Evolutionary conservation across 176 grass and related monocot species (phyloP).

Genomic region (Canna indica): DNA sequence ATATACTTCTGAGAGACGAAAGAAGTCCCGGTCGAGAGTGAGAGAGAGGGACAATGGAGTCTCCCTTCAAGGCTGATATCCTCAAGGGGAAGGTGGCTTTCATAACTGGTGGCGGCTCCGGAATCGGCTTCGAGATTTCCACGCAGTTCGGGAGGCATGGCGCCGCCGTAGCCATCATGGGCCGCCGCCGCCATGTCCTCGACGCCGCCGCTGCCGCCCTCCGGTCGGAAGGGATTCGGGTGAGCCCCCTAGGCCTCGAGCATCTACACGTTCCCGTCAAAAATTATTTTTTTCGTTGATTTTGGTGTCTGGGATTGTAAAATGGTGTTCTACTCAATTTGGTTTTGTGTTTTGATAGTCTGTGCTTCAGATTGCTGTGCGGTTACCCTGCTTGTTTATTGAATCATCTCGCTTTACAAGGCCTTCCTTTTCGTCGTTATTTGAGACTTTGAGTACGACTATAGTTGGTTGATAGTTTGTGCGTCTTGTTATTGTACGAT

Average conservation of each 20-base stretch:
- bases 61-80: constrained; percentile 63
- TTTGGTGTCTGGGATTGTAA: neutral
- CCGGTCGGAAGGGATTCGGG: constrained; percentile 50
- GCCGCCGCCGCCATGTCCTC: constrained; percentile 70
- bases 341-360: no score
- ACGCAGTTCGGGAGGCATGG: constrained; percentile 70
- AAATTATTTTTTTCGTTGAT: neutral
- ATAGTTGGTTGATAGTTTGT: no score
- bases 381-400: no score
- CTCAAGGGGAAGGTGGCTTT: constrained; percentile 69
- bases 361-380: no score
- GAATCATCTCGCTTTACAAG: no score
- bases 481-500: no score
- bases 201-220: constrained; percentile 64
- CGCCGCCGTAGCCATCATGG: constrained; percentile 72
- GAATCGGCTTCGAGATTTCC: constrained; percentile 77
- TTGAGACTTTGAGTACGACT: no score
- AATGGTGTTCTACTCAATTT: neutral
- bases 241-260: neutral
- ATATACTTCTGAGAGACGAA: no score
- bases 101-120: constrained; percentile 76
- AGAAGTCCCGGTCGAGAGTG: neutral
- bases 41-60: constrained; percentile 20
- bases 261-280: neutral
- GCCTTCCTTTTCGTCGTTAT: no score